Evolutionary conservation across 768 basidiomycete genomes (phyloP).

Genomic region (Suillus americanus): DNA sequence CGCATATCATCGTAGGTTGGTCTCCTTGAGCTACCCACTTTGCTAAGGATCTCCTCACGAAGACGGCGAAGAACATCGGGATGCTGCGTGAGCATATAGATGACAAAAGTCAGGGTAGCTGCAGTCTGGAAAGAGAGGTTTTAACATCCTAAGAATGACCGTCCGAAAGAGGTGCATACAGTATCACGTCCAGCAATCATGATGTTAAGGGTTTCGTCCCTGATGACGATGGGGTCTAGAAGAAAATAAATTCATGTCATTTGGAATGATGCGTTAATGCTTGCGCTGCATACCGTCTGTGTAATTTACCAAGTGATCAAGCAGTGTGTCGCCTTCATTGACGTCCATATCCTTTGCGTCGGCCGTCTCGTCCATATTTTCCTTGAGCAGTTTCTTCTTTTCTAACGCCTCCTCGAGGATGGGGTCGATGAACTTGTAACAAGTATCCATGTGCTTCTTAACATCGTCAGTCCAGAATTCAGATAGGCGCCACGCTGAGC

Average conservation of each 20-base stretch:
- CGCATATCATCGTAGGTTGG: constrained; percentile 34
- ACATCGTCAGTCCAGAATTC: constrained; percentile 46
- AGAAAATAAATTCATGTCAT: constrained; percentile 4
- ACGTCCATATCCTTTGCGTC: constrained; percentile 25
- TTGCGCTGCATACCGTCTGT: constrained; percentile 45
- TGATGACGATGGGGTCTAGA: constrained; percentile 31
- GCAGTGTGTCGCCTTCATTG: constrained; percentile 42
- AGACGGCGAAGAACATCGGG: constrained; percentile 28
- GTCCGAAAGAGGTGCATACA: constrained; percentile 13
- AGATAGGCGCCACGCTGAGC: constrained; percentile 42
- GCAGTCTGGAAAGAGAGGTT: constrained; percentile 24
- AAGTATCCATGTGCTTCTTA: constrained; percentile 37
- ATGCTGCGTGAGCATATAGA: constrained; percentile 30
- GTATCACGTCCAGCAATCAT: constrained; percentile 38
- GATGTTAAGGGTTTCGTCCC: constrained; percentile 38
- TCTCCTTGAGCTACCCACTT: constrained; percentile 25
- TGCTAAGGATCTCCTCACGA: constrained; percentile 28
- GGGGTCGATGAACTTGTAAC: constrained; percentile 48
- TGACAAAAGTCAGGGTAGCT: constrained; percentile 27
- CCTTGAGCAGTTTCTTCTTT: constrained; percentile 29
- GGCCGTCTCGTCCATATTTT: constrained; percentile 8
- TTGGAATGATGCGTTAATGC: not conserved
- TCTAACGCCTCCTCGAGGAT: constrained; percentile 43
- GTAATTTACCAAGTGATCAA: constrained; percentile 54
- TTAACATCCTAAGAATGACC: not conserved